phyloP scores from a whole-genome alignment of 352 stramenopile species.

The Thraustochytrium striatum region DNA sequence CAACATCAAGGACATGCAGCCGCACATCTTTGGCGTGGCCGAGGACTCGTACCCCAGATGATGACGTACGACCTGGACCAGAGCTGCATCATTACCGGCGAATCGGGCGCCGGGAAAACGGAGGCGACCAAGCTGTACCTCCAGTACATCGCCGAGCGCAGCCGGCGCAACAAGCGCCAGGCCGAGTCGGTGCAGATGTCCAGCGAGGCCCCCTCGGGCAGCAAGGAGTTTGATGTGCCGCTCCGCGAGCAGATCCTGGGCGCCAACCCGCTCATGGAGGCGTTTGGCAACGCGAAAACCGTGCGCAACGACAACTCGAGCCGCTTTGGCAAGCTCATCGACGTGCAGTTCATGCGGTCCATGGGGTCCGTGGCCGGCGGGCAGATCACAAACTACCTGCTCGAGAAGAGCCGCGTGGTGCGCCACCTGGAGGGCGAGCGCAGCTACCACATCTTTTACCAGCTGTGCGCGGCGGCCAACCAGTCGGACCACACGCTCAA shows the following conservation, averaged over 20 bases:
- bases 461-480: slow-evolving; percentile 63
- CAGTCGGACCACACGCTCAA: slow-evolving; percentile 1
- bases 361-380: slow-evolving; percentile 67
- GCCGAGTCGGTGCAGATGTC: neutral
- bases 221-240: slow-evolving; percentile 2
- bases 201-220: neutral
- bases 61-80: slow-evolving; percentile 71
- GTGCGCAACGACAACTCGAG: slow-evolving; percentile 93
- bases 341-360: slow-evolving; percentile 84
- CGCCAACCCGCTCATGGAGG: slow-evolving; percentile 97
- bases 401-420: slow-evolving; percentile 80
- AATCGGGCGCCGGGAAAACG: slow-evolving; percentile 90
- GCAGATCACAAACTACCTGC: slow-evolving; percentile 80
- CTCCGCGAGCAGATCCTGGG: slow-evolving; percentile 64
- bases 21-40: slow-evolving; percentile 83
- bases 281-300: slow-evolving; percentile 95
- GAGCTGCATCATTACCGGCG: slow-evolving; percentile 83
- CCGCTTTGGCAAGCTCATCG: slow-evolving; percentile 94
- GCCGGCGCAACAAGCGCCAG: slow-evolving; percentile 51
- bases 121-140: slow-evolving; percentile 94
- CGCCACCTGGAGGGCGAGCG: slow-evolving; percentile 73
- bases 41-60: slow-evolving; percentile 78
- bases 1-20: slow-evolving; percentile 59
- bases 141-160: slow-evolving; percentile 74
- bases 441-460: slow-evolving; percentile 88